Evolutionary conservation across 202 grass and related monocot species (phyloP), one percentile per base, ranked within the genome.

Genomic region (Schoenoplectus triqueter): DNA sequence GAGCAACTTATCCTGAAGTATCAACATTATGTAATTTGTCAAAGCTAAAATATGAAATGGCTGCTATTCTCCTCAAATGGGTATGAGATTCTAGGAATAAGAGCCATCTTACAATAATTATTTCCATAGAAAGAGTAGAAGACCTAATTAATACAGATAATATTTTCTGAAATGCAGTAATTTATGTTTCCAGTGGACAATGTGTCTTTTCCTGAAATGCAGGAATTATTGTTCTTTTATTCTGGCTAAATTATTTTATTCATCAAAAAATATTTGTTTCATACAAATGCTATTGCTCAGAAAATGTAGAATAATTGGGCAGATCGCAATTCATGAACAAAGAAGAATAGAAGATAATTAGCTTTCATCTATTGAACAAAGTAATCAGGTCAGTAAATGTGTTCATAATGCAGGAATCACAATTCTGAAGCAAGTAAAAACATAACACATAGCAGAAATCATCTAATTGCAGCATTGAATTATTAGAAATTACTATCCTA

Each of bases 1-100:
- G 11, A 91, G 86, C 87, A 99, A 85, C 75, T 92, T 90, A 89
- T 99, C 93, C 96, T 99, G 52, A 19, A 87, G 39, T 55, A 61
- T 31, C 3, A 45, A 45, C 14, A 5, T 61, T 61, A 79, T 4
- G 3, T 44, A 61, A 79, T 79, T 18, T 14, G 56, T 79, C 54
- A 79, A 45, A 52, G 18, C 9, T 9, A 79, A 76, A 79, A 13
- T 4, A 78, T 78, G 52, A 52, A 31, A 78, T 78, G 1, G 31
- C 15, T 6, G 11, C 17, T 62, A 61, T 42, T 52, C 39, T 6
- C 40, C 67, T 74, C 40, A 47, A 85, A 72, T 6, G 6, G 40
- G 64, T 19, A 83, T 17, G 15, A 83, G 81, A 57, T 71, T 78
- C 81, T 56, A 22, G 50, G 31, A 83, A 83, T 54, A 69, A 21